Percentiles rank a stretch among this genome's conserved stretches.
phyloP scores from a whole-genome alignment of 2,329 filamentous ascomycete species.

The Cordyceps cateniannulata region DNA sequence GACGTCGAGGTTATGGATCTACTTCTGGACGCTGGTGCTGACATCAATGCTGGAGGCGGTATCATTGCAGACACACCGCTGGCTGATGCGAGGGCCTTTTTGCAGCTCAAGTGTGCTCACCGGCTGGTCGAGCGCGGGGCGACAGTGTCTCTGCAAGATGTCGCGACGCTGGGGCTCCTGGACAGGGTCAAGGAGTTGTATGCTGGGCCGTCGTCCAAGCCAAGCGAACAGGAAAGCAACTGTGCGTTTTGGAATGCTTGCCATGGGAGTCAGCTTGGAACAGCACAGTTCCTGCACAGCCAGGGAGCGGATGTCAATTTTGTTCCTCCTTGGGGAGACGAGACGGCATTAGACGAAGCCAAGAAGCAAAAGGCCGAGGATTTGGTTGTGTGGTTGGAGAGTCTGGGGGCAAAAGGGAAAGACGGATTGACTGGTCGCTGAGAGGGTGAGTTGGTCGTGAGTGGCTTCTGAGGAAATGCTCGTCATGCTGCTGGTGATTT shows the following conservation, averaged over 20 bases:
- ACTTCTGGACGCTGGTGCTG: constrained; percentile 17
- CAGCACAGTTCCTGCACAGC: constrained; percentile 12
- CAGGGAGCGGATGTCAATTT: constrained; percentile 10
- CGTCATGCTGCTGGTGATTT: too few species aligned
- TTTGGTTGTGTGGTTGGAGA: constrained; percentile 12
- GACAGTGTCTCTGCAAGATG: constrained; percentile 12
- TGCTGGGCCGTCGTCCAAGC: neutral
- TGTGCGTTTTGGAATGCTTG: constrained; percentile 16
- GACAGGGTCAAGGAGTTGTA: constrained; percentile 10
- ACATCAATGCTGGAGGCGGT: constrained; percentile 16
- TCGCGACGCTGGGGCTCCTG: constrained; percentile 15
- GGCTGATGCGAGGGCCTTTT: constrained; percentile 15
- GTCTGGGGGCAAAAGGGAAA: neutral
- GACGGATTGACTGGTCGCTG: neutral
- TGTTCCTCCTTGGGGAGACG: constrained; percentile 46
- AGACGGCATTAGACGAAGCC: constrained; percentile 13
- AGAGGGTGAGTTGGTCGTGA: neutral
- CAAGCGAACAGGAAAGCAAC: constrained; percentile 3
- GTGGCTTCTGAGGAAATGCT: neutral
- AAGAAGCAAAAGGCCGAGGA: constrained; percentile 2
- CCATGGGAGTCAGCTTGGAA: constrained; percentile 15
- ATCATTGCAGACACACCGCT: constrained; percentile 16
- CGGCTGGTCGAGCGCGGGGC: constrained; percentile 16
- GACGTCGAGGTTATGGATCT: constrained; percentile 15
- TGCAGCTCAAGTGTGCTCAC: constrained; percentile 14